Evolutionary conservation across 805 yeast genomes (phyloP), one percentile per base, ranked within the genome.

Genomic region (Priceomyces fermenticarens): DNA sequence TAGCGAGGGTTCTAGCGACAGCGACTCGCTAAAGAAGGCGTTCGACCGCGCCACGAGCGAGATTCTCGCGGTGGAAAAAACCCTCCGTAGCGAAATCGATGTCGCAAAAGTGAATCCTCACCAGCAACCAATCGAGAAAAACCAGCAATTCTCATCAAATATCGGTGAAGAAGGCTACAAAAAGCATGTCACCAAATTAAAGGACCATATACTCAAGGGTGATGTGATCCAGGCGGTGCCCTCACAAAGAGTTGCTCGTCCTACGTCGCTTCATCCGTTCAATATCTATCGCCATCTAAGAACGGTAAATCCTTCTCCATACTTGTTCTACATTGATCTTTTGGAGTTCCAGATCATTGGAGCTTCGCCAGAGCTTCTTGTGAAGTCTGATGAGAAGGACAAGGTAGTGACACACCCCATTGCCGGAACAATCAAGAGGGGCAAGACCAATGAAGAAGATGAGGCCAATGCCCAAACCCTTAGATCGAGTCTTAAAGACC

Each of bases 191-290:
- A 61, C 70, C 10, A 73, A 63, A 10, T 75, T 93, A 56, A 89
- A 89, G 57, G 65, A 78, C 32, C 97, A 91, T 57, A 93, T 93
- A 53, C 65, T 82, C 53, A 79, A 80, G 51, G 99, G 99, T 44
- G 98, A 93, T 57, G 88, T 93, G 43, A 86, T 93, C 67, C 99
- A 93, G 65, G 97, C 96, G 1, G 99, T 93, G 16, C 99, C 99
- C 4, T 90, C 97, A 1, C 99, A 93, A 71, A 78, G 99, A 58
- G 89, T 93, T 20, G 88, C 95, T 4, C 82, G 97, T 63, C 97
- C 96, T 29, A 93, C 99, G 0, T 81, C 89, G 3, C 71, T 93
- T 52, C 98, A 93, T 62, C 98, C 99, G 2, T 93, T 93, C 76
- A 93, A 93, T 66, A 85, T 93, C 35, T 93, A 91, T 67, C 83